Evolutionary conservation across 169 alveolate genomes (phyloP), one percentile per base, ranked within the genome.

Genomic region (Miamiensis avidus): DNA sequence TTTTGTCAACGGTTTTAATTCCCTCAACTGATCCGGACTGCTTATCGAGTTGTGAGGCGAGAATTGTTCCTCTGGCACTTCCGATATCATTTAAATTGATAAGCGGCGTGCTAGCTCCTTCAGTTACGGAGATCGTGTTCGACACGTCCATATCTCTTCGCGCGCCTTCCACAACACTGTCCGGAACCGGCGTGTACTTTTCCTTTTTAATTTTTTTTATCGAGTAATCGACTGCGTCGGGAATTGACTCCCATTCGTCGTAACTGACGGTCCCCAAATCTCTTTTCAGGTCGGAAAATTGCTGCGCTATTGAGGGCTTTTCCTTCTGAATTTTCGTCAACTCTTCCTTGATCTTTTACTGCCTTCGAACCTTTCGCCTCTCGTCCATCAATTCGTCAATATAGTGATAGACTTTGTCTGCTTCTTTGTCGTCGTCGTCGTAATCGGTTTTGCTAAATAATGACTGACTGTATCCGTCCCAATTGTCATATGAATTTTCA

Each of bases 221-320:
- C 1, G 98, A 95, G 78, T 92, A 94, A 90, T 98, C 99, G 74
- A 97, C 98, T 64, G 96, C 96, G 49, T 97, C 99, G 27, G 99
- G 99, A 29, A 99, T 98, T 27, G 97, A 92, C 85, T 98, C 99
- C 99, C 99, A 99, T 91, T 98, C 99, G 75, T 97, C 99, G 33
- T 92, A 85, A 64, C 97, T 90, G 26, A 97, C 95, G 78, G 92
- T 91, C 28, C 94, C 96, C 81, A 97, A 93, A 82, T 86, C 91
- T 84, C 89, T 89, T 88, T 88, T 92, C 82, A 86, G 81, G 82
- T 85, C 95, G 82, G 91, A 84, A 76, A 85, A 89, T 81, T 85
- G 74, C 78, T 84, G 85, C 64, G 78, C 89, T 1, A 88, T 85
- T 26, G 87, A 84, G 33, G 85, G 88, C 79, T 83, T 89, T 74